phyloP scores from a whole-genome alignment of 2,329 filamentous ascomycete genomes.

The Diaporthe destruens region DNA sequence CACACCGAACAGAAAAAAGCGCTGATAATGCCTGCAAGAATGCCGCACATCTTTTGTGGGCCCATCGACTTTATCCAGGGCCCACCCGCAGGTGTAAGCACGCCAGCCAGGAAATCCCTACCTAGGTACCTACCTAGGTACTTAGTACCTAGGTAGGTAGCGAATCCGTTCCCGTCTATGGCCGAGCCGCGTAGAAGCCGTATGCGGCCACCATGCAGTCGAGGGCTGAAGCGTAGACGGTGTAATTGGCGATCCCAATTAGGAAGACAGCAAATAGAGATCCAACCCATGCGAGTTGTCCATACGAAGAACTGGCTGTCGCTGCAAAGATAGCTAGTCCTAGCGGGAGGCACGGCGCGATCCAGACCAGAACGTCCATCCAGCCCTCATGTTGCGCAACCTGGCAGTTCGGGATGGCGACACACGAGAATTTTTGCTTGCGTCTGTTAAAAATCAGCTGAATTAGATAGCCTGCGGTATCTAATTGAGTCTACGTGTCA shows the following conservation, averaged over 20 bases:
- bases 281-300: constrained; percentile 15
- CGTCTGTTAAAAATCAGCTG: too few species aligned
- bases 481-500: too few species aligned
- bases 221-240: constrained; percentile 76
- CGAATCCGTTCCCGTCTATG: constrained; percentile 70
- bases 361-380: constrained; percentile 10
- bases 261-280: constrained; percentile 46
- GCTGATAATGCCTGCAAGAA: constrained; percentile 6
- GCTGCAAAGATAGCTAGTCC: constrained; percentile 20
- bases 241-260: constrained; percentile 73
- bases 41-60: constrained; percentile 22
- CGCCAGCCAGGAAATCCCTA: constrained; percentile 73
- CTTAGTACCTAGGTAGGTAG: too few species aligned
- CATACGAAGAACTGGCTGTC: neutral
- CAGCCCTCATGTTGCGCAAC: constrained; percentile 29
- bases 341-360: constrained; percentile 5
- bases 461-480: too few species aligned
- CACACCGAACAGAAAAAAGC: constrained; percentile 3
- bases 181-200: constrained; percentile 62
- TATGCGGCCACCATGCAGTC: constrained; percentile 78
- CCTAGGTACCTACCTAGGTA: too few species aligned
- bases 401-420: too few species aligned
- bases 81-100: constrained; percentile 1
- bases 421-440: too few species aligned
- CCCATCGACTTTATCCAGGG: constrained; percentile 25